Conservation (phyloP, 1,284 basidiomycete species). For the Trichosporon inkin region DNA sequence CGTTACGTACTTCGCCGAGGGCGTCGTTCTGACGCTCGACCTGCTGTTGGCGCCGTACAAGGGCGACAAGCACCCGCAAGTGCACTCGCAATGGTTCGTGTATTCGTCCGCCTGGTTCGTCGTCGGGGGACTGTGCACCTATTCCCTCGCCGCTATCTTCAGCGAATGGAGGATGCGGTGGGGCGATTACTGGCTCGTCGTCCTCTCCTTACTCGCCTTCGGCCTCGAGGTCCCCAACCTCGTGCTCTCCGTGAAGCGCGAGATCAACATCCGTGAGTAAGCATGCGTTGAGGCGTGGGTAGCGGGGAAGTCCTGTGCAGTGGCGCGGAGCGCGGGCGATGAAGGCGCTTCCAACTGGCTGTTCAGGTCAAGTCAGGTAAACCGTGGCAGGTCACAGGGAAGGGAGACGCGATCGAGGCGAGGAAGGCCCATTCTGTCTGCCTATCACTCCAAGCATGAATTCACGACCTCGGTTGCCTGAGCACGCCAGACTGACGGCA, state of each 20-base stretch:
- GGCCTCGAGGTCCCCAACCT: slow-evolving; percentile 39
- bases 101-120: slow-evolving; percentile 22
- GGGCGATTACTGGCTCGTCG: slow-evolving; percentile 30
- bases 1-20: slow-evolving; percentile 30
- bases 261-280: slow-evolving; percentile 36
- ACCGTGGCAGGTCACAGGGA: not conserved
- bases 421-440: not conserved
- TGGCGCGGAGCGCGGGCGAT: not conserved
- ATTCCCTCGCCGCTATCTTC: slow-evolving; percentile 32
- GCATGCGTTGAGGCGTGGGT: not conserved
- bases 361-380: not conserved
- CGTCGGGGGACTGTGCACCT: slow-evolving; percentile 36
- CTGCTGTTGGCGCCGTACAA: slow-evolving; percentile 21
- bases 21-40: slow-evolving; percentile 28
- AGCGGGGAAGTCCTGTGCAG: not conserved
- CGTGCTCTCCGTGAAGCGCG: slow-evolving; percentile 32
- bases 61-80: not conserved
- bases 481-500: not conserved
- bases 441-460: not conserved
- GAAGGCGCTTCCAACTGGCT: slow-evolving; percentile 3
- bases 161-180: slow-evolving; percentile 38
- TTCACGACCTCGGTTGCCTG: too few relatives aligned
- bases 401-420: not conserved
- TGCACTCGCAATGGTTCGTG: slow-evolving; percentile 20
- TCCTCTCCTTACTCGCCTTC: slow-evolving; percentile 32